Base-by-base conservation (phyloP, 148 eudicot genomes). In the Chenopodium quinoa region DNA sequence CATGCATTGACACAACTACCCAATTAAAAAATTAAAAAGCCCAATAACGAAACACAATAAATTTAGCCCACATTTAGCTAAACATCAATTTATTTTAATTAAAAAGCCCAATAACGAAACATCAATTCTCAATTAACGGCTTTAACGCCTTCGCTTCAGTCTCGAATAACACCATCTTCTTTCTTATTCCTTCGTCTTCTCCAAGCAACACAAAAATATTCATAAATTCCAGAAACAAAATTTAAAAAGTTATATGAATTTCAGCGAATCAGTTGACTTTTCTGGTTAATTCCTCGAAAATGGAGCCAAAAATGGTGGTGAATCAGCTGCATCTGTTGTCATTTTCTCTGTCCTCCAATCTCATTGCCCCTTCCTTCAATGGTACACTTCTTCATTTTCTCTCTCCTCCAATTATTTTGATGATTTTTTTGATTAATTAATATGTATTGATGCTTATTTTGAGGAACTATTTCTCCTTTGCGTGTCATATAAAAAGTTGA, bases 401-500 rank as follows among this genome's bases (percentile, higher is more conserved):
- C 22, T 27, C 37, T 66, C n/a, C 12, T 40, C 12, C 14, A 27
- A 27, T 27, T 4, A 32, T 22, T 29, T 20, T n/a, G 29, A 27
- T 32, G 40, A 56, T 56, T 11, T 20, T 50, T 50, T 9, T 50
- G 44, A 40, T 40, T 5, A 40, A 40, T 40, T 40, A 40, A 40
- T 40, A 40, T 40, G 6, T 40, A 40, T 40, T 6, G 44, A 40
- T 46, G 48, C 22, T 60, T 64, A 9, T 58, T 66, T 54, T 58
- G 7, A 29, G 40, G 20, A 7, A 9, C 14, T 47, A 23, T 29
- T 29, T 17, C 4, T 73, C 83, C 94, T 91, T 91, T 91, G 92
- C 92, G 91, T 91, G 89, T 83, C 27, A 22, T 71, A 78, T 77
- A 47, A 50, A 82, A 83, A 87, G 69, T 10, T 71, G 50, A 52